These are phyloP conservation scores for Pseudoscleropodium purum DNA, from an alignment of 225 moss, liverwort and hornwort genomes.

Conservation along the genomic window DNA sequence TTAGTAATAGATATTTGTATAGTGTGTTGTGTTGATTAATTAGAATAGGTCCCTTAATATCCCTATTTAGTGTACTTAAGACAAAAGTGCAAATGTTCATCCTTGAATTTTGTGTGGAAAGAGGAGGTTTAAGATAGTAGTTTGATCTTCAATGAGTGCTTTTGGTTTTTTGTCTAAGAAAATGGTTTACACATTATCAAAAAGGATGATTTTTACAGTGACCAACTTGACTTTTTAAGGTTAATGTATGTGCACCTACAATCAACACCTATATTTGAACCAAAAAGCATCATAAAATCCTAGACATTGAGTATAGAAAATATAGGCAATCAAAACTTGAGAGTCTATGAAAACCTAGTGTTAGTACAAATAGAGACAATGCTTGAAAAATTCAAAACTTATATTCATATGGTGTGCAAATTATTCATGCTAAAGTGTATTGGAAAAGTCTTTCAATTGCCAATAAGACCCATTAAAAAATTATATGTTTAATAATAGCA, in stretches of 20 bases:
- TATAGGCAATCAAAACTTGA: neutral
- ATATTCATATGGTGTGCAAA: neutral
- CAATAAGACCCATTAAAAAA: no score
- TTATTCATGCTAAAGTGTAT: neutral
- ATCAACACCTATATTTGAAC: neutral
- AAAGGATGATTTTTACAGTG: neutral
- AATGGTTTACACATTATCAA: accelerated
- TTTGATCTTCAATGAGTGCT: neutral
- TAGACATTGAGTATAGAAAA: neutral
- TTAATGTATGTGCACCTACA: neutral
- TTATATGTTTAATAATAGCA: no score
- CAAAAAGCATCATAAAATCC: neutral
- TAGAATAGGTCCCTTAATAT: no score
- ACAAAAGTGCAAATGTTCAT: no score
- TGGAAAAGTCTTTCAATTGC: neutral
- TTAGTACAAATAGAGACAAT: neutral
- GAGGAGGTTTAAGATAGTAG: neutral
- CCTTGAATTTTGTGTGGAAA: neutral
- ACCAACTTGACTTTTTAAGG: accelerated
- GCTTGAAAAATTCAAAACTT: neutral
- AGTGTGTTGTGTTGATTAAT: no score
- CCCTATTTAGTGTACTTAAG: no score
- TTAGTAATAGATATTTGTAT: no score
- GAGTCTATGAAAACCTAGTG: neutral
- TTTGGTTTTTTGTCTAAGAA: neutral